Evolutionary conservation across 1,139 yeast species (phyloP), one percentile per base, ranked within the genome.

Genomic region (Candida tropicalis): DNA sequence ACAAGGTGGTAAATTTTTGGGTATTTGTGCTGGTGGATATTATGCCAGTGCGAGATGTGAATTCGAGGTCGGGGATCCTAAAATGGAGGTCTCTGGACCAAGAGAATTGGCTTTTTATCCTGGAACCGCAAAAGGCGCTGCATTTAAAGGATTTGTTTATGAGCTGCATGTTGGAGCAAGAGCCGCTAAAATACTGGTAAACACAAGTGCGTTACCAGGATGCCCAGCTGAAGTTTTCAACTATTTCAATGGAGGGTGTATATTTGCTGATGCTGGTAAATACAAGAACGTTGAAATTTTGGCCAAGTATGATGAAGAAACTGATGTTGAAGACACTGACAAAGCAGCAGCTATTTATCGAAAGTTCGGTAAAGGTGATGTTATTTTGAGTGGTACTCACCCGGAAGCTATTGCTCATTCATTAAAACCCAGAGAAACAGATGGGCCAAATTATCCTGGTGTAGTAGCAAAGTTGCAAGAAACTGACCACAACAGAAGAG

Each of bases 11-110:
- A 69, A 73, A 43, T 89, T 71, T 57, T 62, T 93, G 27, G 99
- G 99, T 0, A 79, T 93, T 51, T 93, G 99, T 65, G 96, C 99
- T n/a, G 99, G 99, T 26, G 98, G 87, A 0, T 93, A 95, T 63
- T 93, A 79, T 58, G 93, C 84, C 1, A 75, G 90, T n/a, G 62
- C 74, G 0, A 63, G 84, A 39, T 82, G 87, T 51, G 98, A 93
- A 58, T 95, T 93, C 61, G 96, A 89, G 55, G 82, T 77, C 18
- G 95, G 93, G 1, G 73, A 83, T 49, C 74, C 78, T 0, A 50
- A 47, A 1, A 65, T 87, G 75, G 98, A 91, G 57, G 97, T 93
- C 2, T 73, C 84, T 36, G 99, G 99, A 0, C 62, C 84, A 0
- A 72, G 99, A 52, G 97, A 93, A 51, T 69, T 95, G 54, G 75